Conservation (phyloP, 2,329 filamentous ascomycete genomes). For the Cladophialophora yegresii region DNA sequence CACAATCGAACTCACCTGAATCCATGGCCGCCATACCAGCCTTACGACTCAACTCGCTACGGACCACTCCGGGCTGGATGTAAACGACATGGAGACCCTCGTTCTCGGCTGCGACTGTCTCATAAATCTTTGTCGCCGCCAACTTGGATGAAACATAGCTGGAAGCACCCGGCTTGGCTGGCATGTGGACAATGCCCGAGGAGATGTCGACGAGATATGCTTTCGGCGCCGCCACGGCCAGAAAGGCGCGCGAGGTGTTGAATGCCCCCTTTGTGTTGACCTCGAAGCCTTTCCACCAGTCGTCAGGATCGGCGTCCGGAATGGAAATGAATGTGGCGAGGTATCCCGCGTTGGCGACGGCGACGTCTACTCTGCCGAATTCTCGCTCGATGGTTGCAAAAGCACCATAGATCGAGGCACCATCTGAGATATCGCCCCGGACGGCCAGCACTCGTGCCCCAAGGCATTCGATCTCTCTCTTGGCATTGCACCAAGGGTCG, state of each 20-base stretch:
- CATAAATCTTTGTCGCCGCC: slow-evolving; percentile 45
- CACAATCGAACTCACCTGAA: slow-evolving; percentile 9
- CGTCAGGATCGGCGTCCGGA: neutral
- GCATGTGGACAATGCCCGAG: slow-evolving; percentile 5
- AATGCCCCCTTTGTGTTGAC: slow-evolving; percentile 7
- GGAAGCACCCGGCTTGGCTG: slow-evolving; percentile 1
- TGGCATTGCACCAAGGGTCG: neutral
- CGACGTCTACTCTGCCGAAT: slow-evolving; percentile 6
- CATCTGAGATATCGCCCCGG: neutral
- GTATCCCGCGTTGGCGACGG: slow-evolving; percentile 15
- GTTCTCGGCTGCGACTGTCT: slow-evolving; percentile 47
- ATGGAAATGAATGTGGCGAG: neutral
- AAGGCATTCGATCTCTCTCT: neutral
- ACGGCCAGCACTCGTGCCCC: neutral
- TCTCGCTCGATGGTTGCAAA: neutral
- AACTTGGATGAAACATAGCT: slow-evolving; percentile 49
- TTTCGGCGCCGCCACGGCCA: neutral
- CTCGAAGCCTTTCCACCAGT: slow-evolving; percentile 13
- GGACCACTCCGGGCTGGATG: slow-evolving; percentile 47
- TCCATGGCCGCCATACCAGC: neutral
- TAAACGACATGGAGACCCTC: slow-evolving; percentile 45
- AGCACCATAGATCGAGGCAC: neutral
- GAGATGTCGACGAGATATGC: slow-evolving; percentile 8
- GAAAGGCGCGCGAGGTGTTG: slow-evolving; percentile 8
- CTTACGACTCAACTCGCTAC: slow-evolving; percentile 12